Base-by-base conservation (phyloP, 768 basidiomycete genomes). In the Suillus variegatus region DNA sequence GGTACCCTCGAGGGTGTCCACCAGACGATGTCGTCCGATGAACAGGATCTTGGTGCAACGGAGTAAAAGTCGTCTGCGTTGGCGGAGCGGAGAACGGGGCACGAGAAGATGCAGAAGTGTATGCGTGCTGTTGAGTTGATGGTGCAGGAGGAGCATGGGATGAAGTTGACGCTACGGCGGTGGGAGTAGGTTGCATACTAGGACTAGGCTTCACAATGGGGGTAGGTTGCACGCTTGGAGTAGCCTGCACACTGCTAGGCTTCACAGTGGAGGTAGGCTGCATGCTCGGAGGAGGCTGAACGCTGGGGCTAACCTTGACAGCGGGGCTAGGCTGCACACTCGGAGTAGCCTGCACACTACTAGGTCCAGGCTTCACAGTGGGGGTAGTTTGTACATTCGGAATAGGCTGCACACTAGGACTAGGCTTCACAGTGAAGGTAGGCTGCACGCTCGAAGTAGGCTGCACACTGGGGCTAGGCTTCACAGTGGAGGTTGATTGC, bases 31-130 rank as follows among this genome's bases (percentile, higher is more conserved):
- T 63, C 3, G 68, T 62, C 56, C 72, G 75, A 62, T 74, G 76
- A 25, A 55, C 43, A 52, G 67, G 49, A 43, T 49, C 41, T 46
- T 60, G 41, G 13, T 68, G 69, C 16, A 57, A 28, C n/a, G 63
- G 13, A 32, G 60, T 6, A 43, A 67, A 66, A 8, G 66, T 61
- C 8, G 68, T 51, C 16, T 76, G 75, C 36, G 65, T 49, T 28
- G 70, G 67, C 10, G 75, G 75, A 46, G 69, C 70, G 18, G 72
- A 73, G 47, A 68, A 63, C 35, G 71, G 70, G 20, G 64, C 46
- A 49, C 73, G 72, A 16, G 68, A 68, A n/a, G 63, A 36, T 25
- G 60, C 25, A 16, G 70, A 63, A 49, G 40, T 43, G 57, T 64
- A 38, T 35, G 64, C 35, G 44, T 68, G 71, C 38, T 70, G 61